Conservation (phyloP, 257 asterid species). For the Nicotiana paniculata region DNA sequence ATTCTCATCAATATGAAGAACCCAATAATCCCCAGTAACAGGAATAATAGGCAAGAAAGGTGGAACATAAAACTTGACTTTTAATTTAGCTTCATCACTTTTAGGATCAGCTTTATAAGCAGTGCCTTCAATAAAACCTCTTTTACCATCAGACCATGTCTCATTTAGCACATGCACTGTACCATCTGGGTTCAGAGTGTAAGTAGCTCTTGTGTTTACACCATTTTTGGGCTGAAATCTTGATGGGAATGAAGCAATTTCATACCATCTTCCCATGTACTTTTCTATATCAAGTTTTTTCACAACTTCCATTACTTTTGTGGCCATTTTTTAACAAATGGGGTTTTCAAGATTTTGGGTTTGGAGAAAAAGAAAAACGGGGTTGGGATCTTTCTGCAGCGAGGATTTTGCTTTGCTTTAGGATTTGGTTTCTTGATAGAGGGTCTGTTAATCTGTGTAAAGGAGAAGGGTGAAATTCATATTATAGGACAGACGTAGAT, state of each 20-base stretch:
- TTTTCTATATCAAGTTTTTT: constrained; percentile 45
- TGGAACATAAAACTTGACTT: constrained; percentile 34
- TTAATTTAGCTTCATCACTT: constrained; percentile 37
- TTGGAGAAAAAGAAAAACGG: neutral
- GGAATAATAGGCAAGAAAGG: constrained; percentile 36
- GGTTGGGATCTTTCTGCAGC: neutral
- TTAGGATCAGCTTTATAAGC: constrained; percentile 64
- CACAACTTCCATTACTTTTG: constrained; percentile 59
- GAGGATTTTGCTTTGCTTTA: neutral
- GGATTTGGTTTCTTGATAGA: neutral
- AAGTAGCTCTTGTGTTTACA: constrained; percentile 71
- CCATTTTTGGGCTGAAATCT: constrained; percentile 63
- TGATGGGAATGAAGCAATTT: constrained; percentile 79
- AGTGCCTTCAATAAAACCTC: constrained; percentile 57
- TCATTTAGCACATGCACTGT: constrained; percentile 70
- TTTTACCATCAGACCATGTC: constrained; percentile 71
- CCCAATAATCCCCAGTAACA: constrained; percentile 34
- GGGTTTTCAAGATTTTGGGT: neutral
- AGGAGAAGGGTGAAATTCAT: neutral
- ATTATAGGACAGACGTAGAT: neutral
- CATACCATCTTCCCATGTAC: constrained; percentile 96
- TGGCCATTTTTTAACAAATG: constrained; percentile 28
- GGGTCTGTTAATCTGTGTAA: neutral
- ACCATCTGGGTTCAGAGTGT: constrained; percentile 58
- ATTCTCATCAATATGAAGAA: constrained; percentile 21